Percentiles rank a stretch among this genome's conserved stretches.
These are phyloP conservation scores for Groenewaldozyma salmanticensis DNA, from an alignment of 805 yeast genomes.

Conservation along the genomic window DNA sequence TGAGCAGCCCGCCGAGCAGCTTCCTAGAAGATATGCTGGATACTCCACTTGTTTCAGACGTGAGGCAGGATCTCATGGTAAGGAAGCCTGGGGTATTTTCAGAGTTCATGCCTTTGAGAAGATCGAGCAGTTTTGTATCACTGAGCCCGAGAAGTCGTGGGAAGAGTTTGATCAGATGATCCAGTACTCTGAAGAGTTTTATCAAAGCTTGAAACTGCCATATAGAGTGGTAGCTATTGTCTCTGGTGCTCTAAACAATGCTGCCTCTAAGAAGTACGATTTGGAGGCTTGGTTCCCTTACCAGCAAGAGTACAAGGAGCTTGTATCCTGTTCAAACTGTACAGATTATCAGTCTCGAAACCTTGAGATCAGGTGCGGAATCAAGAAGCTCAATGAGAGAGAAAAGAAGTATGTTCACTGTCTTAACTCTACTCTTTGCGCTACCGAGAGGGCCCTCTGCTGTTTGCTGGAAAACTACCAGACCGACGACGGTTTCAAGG, in stretches of 20 bases:
- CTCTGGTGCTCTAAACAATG: conserved; percentile 96
- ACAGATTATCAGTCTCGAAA: conserved; percentile 98
- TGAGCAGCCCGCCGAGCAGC: conserved; percentile 92
- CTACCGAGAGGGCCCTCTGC: conserved; percentile 97
- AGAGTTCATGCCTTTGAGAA: conserved; percentile 98
- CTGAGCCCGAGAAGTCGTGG: conserved; percentile 99
- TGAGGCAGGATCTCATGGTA: conserved; percentile 99
- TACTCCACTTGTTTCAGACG: conserved; percentile 98
- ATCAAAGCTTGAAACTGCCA: conserved; percentile 84
- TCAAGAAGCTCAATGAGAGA: conserved; percentile 86
- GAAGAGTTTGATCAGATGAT: conserved; percentile 95
- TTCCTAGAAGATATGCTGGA: conserved; percentile 95
- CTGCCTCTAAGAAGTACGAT: conserved; percentile 98
- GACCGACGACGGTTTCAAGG: conserved; percentile 86
- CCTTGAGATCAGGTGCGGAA: conserved; percentile 97
- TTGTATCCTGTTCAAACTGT: conserved; percentile 97
- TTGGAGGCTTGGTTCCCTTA: conserved; percentile 99
- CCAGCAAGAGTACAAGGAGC: conserved; percentile 97
- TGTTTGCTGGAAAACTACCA: conserved; percentile 97
- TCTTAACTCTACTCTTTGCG: conserved; percentile 92
- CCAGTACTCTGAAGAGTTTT: conserved; percentile 80
- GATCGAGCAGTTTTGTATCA: conserved; percentile 89
- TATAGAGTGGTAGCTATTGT: conserved; percentile 97
- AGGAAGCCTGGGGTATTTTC: conserved; percentile 99
- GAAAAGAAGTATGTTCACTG: conserved; percentile 98